phyloP scores from a whole-genome alignment of 2,329 filamentous ascomycete genomes.

The Aureobasidium mangrovei region DNA sequence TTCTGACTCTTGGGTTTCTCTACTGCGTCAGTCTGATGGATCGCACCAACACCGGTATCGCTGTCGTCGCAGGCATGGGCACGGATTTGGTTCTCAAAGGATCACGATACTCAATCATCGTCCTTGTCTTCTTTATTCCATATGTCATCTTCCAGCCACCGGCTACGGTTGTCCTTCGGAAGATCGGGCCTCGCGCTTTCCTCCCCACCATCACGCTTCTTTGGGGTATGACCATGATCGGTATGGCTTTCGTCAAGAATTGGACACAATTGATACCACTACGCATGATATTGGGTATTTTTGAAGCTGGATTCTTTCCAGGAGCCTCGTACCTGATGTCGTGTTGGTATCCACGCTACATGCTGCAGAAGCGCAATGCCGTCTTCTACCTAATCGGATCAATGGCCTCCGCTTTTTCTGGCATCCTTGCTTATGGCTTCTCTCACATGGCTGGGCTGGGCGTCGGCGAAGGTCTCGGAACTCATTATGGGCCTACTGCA shows the following conservation, averaged over 20 bases:
- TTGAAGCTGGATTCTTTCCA: slow-evolving; percentile 60
- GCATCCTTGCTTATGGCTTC: slow-evolving; percentile 34
- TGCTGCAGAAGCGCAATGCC: slow-evolving; percentile 33
- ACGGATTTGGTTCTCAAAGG: slow-evolving; percentile 26
- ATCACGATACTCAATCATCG: slow-evolving; percentile 37
- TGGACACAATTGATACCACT: slow-evolving; percentile 47
- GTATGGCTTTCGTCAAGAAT: slow-evolving; percentile 51
- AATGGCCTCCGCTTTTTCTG: slow-evolving; percentile 40
- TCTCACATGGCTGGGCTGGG: slow-evolving; percentile 40
- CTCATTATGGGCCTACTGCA: slow-evolving; percentile 26
- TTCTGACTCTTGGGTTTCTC: slow-evolving; percentile 37
- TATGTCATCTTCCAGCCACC: slow-evolving; percentile 66
- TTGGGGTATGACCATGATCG: slow-evolving; percentile 55
- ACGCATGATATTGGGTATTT: slow-evolving; percentile 51
- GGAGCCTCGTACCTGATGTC: slow-evolving; percentile 52
- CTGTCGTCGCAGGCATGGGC: slow-evolving; percentile 28
- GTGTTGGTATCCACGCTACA: slow-evolving; percentile 25
- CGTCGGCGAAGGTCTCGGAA: slow-evolving; percentile 23
- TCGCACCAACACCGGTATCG: slow-evolving; percentile 27
- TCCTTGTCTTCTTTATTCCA: slow-evolving; percentile 64
- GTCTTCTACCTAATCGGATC: slow-evolving; percentile 44
- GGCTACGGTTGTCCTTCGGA: slow-evolving; percentile 59
- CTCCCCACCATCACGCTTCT: slow-evolving; percentile 34
- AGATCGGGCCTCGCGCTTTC: slow-evolving; percentile 44
- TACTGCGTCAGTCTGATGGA: slow-evolving; percentile 30